Base-by-base conservation (phyloP, 306 rosid species). In the Trifolium subterraneum region DNA sequence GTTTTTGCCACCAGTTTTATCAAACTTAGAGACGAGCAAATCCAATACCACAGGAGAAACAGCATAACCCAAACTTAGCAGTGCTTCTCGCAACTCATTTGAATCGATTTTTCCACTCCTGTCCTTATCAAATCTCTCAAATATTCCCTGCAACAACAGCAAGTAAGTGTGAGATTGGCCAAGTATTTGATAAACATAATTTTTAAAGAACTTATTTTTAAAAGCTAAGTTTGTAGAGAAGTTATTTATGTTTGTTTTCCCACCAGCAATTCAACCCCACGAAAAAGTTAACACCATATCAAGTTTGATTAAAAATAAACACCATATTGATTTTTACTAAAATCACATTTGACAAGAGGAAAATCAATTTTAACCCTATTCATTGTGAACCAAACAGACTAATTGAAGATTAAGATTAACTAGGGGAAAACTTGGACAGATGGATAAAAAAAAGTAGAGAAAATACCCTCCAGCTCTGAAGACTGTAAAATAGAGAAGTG, bases 391-490 rank as follows among this genome's bases (percentile, higher is more conserved):
- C 64, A 25, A 25, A 54, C 15, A 58, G 8, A 56, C 71, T 8
- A 76, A 63, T 35, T 6, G 35, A 61, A 29, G 68, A 52, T 10
- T 47, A 33, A 70, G 19, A 48, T 19, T 4, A 62, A 45, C 45
- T 12, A 27, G n/a, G 27, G 36, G 11, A 59, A 9, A 25, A 16
- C 31, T 13, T 27, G 29, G 9, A 6, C 4, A 14, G 39, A 6
- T 6, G 2, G 5, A 8, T 36, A 36, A 36, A 7, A 36, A 36
- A 0, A 35, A 29, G 38, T 18, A 38, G 31, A 41, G 29, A 56
- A 70, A 75, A 69, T 82, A 94, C 99, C 96, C 96, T 88, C 99
- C 99, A 92, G 84, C 64, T 87, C 84, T 90, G 97, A 77, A 94
- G 99, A 76, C 96, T 87, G 86, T 94, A 90, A 83, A 94, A 92